Conservation (phyloP, 768 basidiomycete species). For the Boletus vinaceobasis region DNA sequence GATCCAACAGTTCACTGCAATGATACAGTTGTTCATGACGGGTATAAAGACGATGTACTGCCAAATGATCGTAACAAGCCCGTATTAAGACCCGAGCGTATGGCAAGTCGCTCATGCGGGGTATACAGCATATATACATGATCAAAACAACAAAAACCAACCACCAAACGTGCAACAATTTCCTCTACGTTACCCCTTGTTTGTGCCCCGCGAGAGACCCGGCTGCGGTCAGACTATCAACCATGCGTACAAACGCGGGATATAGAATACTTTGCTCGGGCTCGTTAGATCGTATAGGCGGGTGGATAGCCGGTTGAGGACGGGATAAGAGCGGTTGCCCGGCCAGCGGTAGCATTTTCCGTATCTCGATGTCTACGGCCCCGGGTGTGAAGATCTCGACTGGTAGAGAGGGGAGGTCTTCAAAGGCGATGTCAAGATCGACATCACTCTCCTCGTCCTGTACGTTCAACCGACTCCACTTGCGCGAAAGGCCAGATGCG, state of each 20-base stretch:
- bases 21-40: background rate
- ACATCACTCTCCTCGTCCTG: constrained; percentile 20
- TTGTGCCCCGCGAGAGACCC: constrained; percentile 14
- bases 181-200: background rate
- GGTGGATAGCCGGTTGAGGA: constrained; percentile 20
- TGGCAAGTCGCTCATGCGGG: background rate
- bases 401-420: constrained; percentile 15
- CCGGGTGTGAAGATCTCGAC: background rate
- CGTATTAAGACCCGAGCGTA: background rate
- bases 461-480: constrained; percentile 30
- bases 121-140: background rate
- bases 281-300: constrained; percentile 12
- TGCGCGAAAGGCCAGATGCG: constrained; percentile 22
- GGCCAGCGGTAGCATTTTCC: background rate
- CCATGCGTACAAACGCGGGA: constrained; percentile 21
- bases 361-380: constrained; percentile 14
- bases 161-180: background rate
- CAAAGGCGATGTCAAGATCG: constrained; percentile 18
- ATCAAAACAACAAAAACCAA: background rate
- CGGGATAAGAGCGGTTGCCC: constrained; percentile 16
- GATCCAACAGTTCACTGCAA: background rate
- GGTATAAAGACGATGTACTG: background rate
- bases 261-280: constrained; percentile 20
- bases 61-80: background rate
- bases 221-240: constrained; percentile 16